phyloP scores from a whole-genome alignment of 176 grass and related monocot genomes.

The Avena atlantica region DNA sequence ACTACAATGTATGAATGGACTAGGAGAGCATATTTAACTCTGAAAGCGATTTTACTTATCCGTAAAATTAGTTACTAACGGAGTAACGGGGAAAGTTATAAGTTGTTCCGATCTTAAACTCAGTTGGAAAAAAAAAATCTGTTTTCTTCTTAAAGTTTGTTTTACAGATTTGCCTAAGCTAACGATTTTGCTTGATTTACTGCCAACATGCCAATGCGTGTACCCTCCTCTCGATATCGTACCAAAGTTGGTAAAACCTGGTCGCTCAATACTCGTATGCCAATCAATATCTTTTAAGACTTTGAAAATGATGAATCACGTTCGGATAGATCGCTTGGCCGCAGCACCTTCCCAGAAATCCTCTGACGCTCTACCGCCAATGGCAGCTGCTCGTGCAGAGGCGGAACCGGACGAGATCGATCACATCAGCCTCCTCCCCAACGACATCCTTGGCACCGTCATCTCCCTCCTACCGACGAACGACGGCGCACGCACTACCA shows the following conservation, averaged over 20 bases:
- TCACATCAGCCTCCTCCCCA: background rate
- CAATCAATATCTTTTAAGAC: no score
- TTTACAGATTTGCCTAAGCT: background rate
- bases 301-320: no score
- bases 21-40: background rate
- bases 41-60: background rate
- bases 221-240: no score
- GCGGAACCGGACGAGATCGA: constrained; percentile 11
- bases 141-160: background rate
- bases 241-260: no score
- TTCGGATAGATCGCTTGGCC: background rate
- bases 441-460: background rate
- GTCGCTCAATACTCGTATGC: no score
- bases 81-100: background rate
- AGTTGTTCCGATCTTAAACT: background rate
- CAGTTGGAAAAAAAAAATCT: background rate
- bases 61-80: background rate
- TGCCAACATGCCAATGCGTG: no score
- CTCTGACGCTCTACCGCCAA: background rate
- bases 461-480: constrained; percentile 7
- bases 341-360: background rate
- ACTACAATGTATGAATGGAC: background rate
- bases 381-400: background rate
- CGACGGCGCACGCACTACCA: background rate
- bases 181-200: no score